Evolutionary conservation across 2,329 filamentous ascomycete species (phyloP).

Genomic region (Gnomoniopsis smithogilvyi): DNA sequence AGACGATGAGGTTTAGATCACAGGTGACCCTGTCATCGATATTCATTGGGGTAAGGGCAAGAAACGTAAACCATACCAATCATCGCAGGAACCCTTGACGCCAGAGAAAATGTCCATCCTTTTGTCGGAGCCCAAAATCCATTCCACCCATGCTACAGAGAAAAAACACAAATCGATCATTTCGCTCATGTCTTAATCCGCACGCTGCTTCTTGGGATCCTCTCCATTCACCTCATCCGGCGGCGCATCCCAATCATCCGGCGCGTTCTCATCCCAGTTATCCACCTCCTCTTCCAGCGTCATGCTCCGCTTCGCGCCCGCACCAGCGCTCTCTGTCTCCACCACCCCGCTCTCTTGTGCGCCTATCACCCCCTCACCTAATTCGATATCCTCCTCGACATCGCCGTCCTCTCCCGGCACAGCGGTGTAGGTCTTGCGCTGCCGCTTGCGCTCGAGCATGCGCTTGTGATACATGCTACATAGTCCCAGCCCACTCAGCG

Average conservation of each 20-base stretch:
- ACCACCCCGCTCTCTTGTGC: conserved; percentile 65
- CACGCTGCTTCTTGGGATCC: conserved; percentile 24
- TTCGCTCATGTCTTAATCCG: conserved; percentile 20
- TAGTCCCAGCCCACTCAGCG: conserved; percentile 64
- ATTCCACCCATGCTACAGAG: neutral
- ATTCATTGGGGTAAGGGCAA: neutral
- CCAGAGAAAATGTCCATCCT: neutral
- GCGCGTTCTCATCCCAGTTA: conserved; percentile 86
- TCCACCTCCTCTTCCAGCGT: conserved; percentile 80
- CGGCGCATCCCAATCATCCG: conserved; percentile 56
- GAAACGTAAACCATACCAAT: neutral
- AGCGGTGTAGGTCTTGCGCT: conserved; percentile 67
- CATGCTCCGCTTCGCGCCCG: conserved; percentile 28
- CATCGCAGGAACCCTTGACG: neutral
- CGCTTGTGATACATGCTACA: conserved; percentile 93
- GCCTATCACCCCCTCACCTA: conserved; percentile 55
- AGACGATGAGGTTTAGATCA: neutral
- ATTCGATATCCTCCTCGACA: conserved; percentile 66
- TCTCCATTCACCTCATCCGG: conserved; percentile 16
- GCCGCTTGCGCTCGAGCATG: conserved; percentile 85
- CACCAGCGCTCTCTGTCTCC: conserved; percentile 26
- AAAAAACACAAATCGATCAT: neutral
- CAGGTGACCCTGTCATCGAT: neutral
- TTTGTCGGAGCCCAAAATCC: neutral
- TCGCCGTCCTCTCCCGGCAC: conserved; percentile 62